phyloP scores from a whole-genome alignment of 768 basidiomycete genomes.

The Boletus rubropictus region DNA sequence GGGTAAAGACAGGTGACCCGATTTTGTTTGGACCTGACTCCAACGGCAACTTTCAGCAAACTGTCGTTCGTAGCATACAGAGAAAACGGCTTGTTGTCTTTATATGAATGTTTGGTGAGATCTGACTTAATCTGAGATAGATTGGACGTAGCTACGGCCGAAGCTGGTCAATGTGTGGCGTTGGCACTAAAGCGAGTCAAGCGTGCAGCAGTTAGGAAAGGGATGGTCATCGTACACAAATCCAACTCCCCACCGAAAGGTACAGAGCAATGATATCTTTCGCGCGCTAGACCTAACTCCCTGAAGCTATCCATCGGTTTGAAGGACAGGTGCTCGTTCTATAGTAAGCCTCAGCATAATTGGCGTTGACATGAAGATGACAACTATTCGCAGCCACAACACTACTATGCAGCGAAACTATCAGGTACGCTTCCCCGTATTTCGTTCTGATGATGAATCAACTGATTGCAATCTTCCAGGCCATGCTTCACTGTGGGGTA shows the following conservation, averaged over 20 bases:
- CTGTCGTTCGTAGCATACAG: slow-evolving; percentile 86
- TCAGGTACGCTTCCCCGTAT: slow-evolving; percentile 48
- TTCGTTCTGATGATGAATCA: not conserved
- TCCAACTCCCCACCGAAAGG: slow-evolving; percentile 74
- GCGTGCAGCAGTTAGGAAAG: slow-evolving; percentile 78
- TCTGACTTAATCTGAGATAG: slow-evolving; percentile 33
- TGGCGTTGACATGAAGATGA: slow-evolving; percentile 1
- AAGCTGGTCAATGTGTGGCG: slow-evolving; percentile 94
- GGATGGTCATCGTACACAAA: slow-evolving; percentile 87
- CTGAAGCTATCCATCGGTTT: slow-evolving; percentile 70
- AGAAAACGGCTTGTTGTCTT: slow-evolving; percentile 65
- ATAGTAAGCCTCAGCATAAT: slow-evolving; percentile 52
- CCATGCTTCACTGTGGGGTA: slow-evolving; percentile 91
- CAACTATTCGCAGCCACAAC: slow-evolving; percentile 56
- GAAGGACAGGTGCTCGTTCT: slow-evolving; percentile 92
- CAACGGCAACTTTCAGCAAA: slow-evolving; percentile 79
- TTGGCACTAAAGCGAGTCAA: slow-evolving; percentile 88
- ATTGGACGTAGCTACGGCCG: slow-evolving; percentile 75
- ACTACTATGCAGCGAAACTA: slow-evolving; percentile 91
- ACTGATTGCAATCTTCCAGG: slow-evolving; percentile 34
- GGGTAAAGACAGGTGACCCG: slow-evolving; percentile 70
- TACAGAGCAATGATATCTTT: slow-evolving; percentile 23
- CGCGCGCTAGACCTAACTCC: not conserved
- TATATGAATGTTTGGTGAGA: not conserved
- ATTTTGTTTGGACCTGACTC: slow-evolving; percentile 89